phyloP scores from a whole-genome alignment of 768 basidiomycete species.

The Tulasnella sp. region DNA sequence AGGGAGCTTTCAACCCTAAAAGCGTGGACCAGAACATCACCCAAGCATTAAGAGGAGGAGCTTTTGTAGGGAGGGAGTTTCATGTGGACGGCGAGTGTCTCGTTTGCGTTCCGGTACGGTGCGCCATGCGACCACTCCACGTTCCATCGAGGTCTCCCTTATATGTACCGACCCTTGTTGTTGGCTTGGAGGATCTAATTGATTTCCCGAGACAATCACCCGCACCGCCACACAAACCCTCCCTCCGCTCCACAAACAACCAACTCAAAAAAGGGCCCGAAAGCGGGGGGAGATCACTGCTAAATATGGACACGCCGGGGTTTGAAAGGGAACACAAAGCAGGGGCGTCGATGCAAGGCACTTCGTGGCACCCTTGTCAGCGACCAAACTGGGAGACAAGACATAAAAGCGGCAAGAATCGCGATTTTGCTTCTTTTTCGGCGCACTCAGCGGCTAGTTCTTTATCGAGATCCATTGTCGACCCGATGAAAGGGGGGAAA shows the following conservation, averaged over 20 bases:
- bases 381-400: neutral
- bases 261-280: neutral
- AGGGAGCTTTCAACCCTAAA: no score
- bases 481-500: no score
- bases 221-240: neutral
- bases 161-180: neutral
- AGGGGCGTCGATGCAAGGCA: neutral
- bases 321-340: neutral
- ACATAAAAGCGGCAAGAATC: neutral
- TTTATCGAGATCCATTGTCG: no score
- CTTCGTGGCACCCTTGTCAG: neutral
- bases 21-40: no score
- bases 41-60: no score
- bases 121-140: no score
- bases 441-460: no score
- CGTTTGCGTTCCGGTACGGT: no score
- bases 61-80: no score
- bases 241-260: neutral
- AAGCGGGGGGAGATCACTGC: neutral
- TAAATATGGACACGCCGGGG: neutral
- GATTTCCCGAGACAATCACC: neutral
- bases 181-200: neutral
- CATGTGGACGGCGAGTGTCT: no score
- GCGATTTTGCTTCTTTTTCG: neutral
- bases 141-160: neutral